A percentile compares a stretch with the other conserved stretches of the same genome.
phyloP scores from a whole-genome alignment of 371 early-diverging fungal species.

The Actinomortierella wolfii region DNA sequence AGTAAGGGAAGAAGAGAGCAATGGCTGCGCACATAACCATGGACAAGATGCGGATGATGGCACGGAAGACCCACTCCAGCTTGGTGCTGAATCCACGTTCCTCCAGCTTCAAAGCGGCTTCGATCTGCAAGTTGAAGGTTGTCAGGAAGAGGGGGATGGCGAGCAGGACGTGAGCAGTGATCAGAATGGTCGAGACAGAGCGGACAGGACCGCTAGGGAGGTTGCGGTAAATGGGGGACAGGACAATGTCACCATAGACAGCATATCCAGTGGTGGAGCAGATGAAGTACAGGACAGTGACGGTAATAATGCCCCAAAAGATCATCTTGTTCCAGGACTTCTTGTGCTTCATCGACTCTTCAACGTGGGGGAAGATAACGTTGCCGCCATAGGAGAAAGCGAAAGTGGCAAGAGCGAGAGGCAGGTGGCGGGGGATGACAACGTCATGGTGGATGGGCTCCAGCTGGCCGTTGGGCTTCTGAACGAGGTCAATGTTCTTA shows the following conservation, averaged over 20 bases:
- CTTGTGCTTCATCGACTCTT: conserved; percentile 82
- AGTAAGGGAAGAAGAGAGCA: conserved; percentile 78
- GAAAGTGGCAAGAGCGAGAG: conserved; percentile 67
- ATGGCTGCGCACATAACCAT: conserved; percentile 57
- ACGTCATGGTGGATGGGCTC: conserved; percentile 45
- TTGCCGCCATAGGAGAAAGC: conserved; percentile 84
- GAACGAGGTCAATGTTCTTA: conserved; percentile 19
- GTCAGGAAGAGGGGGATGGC: conserved; percentile 85
- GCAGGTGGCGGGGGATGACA: conserved; percentile 60
- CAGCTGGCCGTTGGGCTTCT: conserved; percentile 1
- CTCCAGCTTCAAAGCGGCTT: conserved; percentile 57
- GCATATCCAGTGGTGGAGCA: conserved; percentile 82
- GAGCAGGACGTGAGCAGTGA: conserved; percentile 83
- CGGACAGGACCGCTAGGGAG: conserved; percentile 69
- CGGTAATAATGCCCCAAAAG: conserved; percentile 67
- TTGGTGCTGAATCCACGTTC: conserved; percentile 35
- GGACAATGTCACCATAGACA: conserved; percentile 73
- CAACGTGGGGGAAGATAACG: conserved; percentile 79
- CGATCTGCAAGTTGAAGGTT: conserved; percentile 77
- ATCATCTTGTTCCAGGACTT: conserved; percentile 75
- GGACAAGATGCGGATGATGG: conserved; percentile 58
- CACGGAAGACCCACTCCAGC: conserved; percentile 62
- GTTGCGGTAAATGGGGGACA: conserved; percentile 76
- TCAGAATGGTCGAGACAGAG: conserved; percentile 70
- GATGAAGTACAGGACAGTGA: conserved; percentile 75